These are phyloP conservation scores for Trapa bicornis DNA, from an alignment of 345 rosid species.

Conservation along the genomic window DNA sequence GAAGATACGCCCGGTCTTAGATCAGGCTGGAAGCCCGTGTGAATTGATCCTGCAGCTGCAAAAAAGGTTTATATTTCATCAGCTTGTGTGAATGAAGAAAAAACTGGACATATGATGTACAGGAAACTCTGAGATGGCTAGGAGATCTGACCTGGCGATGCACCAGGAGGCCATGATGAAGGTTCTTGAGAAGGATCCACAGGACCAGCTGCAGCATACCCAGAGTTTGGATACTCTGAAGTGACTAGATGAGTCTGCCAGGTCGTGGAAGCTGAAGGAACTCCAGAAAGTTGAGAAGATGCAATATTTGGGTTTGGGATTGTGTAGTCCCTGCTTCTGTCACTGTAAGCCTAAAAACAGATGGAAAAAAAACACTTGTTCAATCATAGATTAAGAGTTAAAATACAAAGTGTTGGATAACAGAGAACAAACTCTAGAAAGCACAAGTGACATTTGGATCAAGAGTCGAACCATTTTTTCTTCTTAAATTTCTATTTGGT, in stretches of 20 bases:
- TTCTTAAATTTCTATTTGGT: constrained; percentile 22
- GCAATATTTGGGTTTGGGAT: constrained; percentile 48
- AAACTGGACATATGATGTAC: constrained; percentile 5
- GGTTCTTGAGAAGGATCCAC: constrained; percentile 16
- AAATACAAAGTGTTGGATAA: neutral
- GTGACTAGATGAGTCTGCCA: constrained; percentile 59
- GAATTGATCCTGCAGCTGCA: constrained; percentile 8
- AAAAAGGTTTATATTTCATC: neutral
- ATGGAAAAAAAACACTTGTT: neutral
- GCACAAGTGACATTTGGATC: constrained; percentile 38
- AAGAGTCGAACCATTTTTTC: constrained; percentile 28
- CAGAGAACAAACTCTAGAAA: constrained; percentile 24
- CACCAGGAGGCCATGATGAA: constrained; percentile 11
- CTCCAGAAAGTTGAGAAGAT: constrained; percentile 35
- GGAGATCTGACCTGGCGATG: constrained; percentile 7
- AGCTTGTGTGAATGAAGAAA: constrained; percentile 4
- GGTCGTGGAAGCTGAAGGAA: constrained; percentile 27
- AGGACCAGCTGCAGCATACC: constrained; percentile 24
- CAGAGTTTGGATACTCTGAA: constrained; percentile 29
- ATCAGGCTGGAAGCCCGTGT: neutral
- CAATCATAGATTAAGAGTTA: neutral
- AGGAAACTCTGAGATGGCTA: constrained; percentile 3
- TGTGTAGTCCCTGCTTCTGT: constrained; percentile 93
- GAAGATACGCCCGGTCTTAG: constrained; percentile 8
- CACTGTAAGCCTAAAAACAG: constrained; percentile 60